Evolutionary conservation across 768 basidiomycete species (phyloP), one percentile per base, ranked within the genome.

Genomic region (Psilocybe azurescens): DNA sequence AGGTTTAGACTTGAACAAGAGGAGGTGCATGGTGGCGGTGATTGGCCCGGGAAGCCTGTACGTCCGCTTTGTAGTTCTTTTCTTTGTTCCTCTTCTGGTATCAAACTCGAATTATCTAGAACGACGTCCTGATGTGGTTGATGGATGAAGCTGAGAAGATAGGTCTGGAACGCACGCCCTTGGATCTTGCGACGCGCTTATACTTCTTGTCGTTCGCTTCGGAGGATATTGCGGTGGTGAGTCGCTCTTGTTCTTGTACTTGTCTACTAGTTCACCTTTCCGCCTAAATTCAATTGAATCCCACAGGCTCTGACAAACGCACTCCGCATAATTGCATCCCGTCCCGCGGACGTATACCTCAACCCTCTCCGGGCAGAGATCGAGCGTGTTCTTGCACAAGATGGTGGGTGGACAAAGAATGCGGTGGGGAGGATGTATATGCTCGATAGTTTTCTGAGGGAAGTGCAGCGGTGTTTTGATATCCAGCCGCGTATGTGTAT

Each of bases 371-470:
- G 79, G 16, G 73, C 75, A 32, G 82, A 84, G 54, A 68, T 81
- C 5, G 70, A 73, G 24, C 39, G 41, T 2, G 65, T 71, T 11
- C 49, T 81, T 2, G 49, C 58, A 1, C 53, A 66, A n/a, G 72
- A 72, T n/a, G 75, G 74, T 3, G 20, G 29, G 30, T n/a, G 30
- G 77, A 73, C 71, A 10, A 74, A 71, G 50, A 51, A 59, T 61
- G 60, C 78, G 56, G 54, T 77, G 8, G 71, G 73, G 5, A 75
- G 74, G 56, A 78, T 84, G 79, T 66, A 65, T 50, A 78, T 74
- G 58, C 60, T 83, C 6, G 84, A 86, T 62, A 84, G 83, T 61
- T 83, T 86, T 65, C 58, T 86, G 8, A 79, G 77, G 52, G 84
- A 85, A 64, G 69, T 76, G 4, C 72, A 75, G 57, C 67, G 82